A percentile compares a stretch with the other conserved stretches of the same genome.
Evolutionary conservation across 2,329 filamentous ascomycete species (phyloP).

Genomic region (Trichoderma sp.): DNA sequence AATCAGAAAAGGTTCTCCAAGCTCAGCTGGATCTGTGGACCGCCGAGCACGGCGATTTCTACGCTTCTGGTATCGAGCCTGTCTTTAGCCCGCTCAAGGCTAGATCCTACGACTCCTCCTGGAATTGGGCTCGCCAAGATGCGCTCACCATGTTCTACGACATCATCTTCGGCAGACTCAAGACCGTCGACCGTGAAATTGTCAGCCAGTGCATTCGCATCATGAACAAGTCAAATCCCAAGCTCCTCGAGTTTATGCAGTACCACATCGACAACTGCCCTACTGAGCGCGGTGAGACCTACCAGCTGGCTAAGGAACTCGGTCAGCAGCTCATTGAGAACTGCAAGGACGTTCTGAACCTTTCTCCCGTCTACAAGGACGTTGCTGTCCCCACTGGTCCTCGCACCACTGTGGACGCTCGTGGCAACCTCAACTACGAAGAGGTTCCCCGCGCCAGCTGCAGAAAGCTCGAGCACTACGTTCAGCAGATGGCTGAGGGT

Average conservation of each 20-base stretch:
- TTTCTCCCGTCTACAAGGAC: conserved; percentile 91
- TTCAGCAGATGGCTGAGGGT: conserved; percentile 96
- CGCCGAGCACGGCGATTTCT: conserved; percentile 93
- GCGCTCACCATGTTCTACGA: conserved; percentile 98
- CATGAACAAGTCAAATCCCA: conserved; percentile 98
- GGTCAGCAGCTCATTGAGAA: conserved; percentile 94
- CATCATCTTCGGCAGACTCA: conserved; percentile 92
- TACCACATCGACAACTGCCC: conserved; percentile 99
- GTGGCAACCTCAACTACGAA: conserved; percentile 88
- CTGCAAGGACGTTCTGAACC: conserved; percentile 85
- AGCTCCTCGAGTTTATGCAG: conserved; percentile 97
- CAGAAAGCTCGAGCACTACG: conserved; percentile 96
- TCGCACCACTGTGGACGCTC: conserved; percentile 85
- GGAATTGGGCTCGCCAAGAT: conserved; percentile 99
- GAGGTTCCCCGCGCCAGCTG: conserved; percentile 84
- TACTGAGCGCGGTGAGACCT: conserved; percentile 93
- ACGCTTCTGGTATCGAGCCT: conserved; percentile 90
- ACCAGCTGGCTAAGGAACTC: conserved; percentile 94
- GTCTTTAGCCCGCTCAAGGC: conserved; percentile 93
- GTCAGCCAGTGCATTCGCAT: conserved; percentile 98
- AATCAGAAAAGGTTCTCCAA: conserved; percentile 84
- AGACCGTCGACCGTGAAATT: conserved; percentile 93
- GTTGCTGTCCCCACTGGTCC: conserved; percentile 89
- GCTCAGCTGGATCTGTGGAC: conserved; percentile 93
- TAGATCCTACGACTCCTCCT: conserved; percentile 93